Base-by-base conservation (phyloP, 148 eudicot species). In the Rhododendron mucronatum region DNA sequence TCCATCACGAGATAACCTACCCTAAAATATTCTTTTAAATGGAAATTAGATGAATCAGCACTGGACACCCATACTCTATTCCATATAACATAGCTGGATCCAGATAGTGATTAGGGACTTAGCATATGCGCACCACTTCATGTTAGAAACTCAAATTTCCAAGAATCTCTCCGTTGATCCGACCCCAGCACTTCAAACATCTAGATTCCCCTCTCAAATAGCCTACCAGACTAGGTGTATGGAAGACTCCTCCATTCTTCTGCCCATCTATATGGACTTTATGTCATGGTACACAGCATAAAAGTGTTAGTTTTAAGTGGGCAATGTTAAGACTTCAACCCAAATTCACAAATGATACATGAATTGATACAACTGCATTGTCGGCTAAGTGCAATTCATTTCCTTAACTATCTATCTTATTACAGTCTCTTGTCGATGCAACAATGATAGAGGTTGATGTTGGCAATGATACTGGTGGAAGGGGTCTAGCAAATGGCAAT, bases 341-440 rank as follows among this genome's bases (percentile, higher is more conserved):
- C 9, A 7, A 71, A 71, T 1, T 71, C 20, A 30, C 76, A 71
- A 33, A 33, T 33, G 35, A 33, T 33, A 33, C 35, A 33, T 33
- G 35, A 33, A 13, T 71, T 71, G 18, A 33, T 30, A 30, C 37
- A n/a, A 79, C n/a, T 23, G 73, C 84, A 20, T 28, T 85, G 10
- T 30, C 20, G 78, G 35, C 21, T 71, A 45, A 23, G 13, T 12
- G 26, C 76, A 30, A 71, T 75, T 82, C 57, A 63, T 77, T 86
- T 63, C 75, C 79, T 71, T 44, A 33, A 75, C 33, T 71, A n/a
- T 82, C 41, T 71, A n/a, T 82, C 41, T 89, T 39, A 61, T 83
- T 90, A 87, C 93, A 95, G 98, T 91, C 89, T 89, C 91, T 94
- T 84, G 92, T 94, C 13, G 88, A 91, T 65, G 88, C 94, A 84